Conservation (phyloP, 441 rosid species). For the Gossypium lobatum region DNA sequence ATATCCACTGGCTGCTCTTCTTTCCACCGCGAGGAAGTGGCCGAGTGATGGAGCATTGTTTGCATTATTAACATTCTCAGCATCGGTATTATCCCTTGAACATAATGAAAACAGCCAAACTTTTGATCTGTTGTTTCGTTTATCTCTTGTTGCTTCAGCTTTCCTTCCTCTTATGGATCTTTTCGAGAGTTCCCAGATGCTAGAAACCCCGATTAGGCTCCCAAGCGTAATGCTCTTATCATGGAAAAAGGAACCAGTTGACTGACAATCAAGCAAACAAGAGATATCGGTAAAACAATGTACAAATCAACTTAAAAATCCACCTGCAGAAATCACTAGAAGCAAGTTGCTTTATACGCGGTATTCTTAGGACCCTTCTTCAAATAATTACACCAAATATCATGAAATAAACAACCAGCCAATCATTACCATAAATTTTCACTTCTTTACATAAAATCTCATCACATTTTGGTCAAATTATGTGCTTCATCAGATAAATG, state of each 20-base stretch:
- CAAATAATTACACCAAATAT: background rate
- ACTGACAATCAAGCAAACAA: constrained; percentile 33
- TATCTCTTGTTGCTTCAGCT: constrained; percentile 26
- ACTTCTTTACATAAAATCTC: background rate
- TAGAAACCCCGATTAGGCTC: constrained; percentile 73
- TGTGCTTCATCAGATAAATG: background rate
- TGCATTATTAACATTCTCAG: constrained; percentile 12
- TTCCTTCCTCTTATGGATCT: constrained; percentile 54
- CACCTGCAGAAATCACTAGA: background rate
- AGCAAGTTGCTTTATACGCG: too few relatives aligned
- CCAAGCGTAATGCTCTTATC: constrained; percentile 78
- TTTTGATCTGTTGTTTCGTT: constrained; percentile 25
- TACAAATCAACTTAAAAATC: background rate
- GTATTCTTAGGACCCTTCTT: background rate
- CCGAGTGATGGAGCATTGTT: constrained; percentile 41
- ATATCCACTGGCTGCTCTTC: constrained; percentile 34
- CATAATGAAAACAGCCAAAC: constrained; percentile 54
- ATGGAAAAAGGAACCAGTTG: constrained; percentile 84
- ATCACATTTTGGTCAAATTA: background rate
- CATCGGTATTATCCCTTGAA: constrained; percentile 43
- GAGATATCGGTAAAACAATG: background rate
- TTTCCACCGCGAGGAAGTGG: constrained; percentile 52
- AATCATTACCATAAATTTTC: background rate
- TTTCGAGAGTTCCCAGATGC: constrained; percentile 54
- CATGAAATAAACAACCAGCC: background rate